phyloP scores from a whole-genome alignment of 257 asterid species.

The Pogostemon cablin region DNA sequence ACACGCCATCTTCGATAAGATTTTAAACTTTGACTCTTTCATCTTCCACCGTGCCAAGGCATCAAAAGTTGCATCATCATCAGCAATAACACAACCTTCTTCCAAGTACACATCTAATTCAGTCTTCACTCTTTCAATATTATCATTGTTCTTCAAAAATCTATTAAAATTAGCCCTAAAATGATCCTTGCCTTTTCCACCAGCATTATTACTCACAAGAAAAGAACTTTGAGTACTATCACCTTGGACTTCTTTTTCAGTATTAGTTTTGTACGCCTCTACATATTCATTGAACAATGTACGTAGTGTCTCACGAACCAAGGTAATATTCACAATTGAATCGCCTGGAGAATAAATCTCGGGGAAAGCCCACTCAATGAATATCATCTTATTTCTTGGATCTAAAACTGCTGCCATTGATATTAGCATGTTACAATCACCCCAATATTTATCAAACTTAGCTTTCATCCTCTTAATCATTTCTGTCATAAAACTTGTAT shows the following conservation, averaged over 20 bases:
- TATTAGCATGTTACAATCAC: not conserved
- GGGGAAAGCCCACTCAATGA: too few species aligned
- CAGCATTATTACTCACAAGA: not conserved
- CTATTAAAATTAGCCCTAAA: not conserved
- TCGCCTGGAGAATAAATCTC: too few species aligned
- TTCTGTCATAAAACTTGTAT: not conserved
- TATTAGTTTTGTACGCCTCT: too few species aligned
- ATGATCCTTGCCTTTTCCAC: not conserved
- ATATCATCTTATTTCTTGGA: too few species aligned
- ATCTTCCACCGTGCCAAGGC: constrained; percentile 8
- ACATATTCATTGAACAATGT: too few species aligned
- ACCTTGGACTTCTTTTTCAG: too few species aligned
- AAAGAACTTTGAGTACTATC: too few species aligned
- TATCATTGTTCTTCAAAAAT: not conserved
- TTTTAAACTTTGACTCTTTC: not conserved
- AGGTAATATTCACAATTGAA: too few species aligned
- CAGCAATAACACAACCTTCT: not conserved
- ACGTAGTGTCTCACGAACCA: too few species aligned
- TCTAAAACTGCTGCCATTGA: constrained; percentile 7
- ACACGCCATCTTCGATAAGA: too few species aligned
- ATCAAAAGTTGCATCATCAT: not conserved
- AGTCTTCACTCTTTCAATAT: not conserved
- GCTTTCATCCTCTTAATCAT: not conserved
- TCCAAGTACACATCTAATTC: not conserved
- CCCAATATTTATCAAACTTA: not conserved